Conservation (phyloP, 2,329 filamentous ascomycete species). For the Trichothecium sympodiale region DNA sequence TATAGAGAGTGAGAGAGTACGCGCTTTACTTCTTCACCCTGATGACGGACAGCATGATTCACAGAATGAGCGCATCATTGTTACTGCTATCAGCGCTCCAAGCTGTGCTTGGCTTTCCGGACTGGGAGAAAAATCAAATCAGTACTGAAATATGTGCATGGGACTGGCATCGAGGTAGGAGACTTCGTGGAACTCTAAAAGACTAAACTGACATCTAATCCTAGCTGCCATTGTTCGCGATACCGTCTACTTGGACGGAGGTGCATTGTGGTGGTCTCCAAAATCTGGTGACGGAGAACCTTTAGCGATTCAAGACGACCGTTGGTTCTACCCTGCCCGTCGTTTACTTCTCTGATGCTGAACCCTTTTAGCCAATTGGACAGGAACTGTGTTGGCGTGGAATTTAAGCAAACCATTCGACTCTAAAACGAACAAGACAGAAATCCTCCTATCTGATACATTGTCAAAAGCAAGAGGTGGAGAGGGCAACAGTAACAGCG, state of each 20-base stretch:
- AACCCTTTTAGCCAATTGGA: constrained; percentile 32
- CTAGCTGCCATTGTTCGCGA: constrained; percentile 48
- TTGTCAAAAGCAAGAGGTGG: constrained; percentile 36
- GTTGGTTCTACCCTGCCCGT: neutral
- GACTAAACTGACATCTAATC: constrained; percentile 9
- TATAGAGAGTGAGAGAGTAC: too few relatives aligned
- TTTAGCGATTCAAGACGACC: too few relatives aligned
- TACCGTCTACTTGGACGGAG: constrained; percentile 56
- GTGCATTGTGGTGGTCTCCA: constrained; percentile 40
- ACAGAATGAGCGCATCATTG: too few relatives aligned
- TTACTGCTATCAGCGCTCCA: too few relatives aligned
- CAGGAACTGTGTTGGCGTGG: constrained; percentile 43
- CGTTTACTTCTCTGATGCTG: neutral
- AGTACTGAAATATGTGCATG: constrained; percentile 51
- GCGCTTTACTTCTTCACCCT: too few relatives aligned
- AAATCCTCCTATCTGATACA: constrained; percentile 29
- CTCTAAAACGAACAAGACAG: constrained; percentile 37
- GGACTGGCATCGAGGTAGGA: constrained; percentile 32
- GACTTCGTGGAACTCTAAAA: neutral
- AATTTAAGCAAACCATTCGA: constrained; percentile 49
- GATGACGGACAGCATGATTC: too few relatives aligned
- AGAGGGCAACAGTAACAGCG: constrained; percentile 37
- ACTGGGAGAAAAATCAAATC: constrained; percentile 39
- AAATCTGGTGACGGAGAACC: constrained; percentile 35
- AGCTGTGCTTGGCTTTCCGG: constrained; percentile 13